These are phyloP conservation scores for Cystobasidiaceae sp. DNA, from an alignment of 1,284 basidiomycete genomes.

Conservation along the genomic window DNA sequence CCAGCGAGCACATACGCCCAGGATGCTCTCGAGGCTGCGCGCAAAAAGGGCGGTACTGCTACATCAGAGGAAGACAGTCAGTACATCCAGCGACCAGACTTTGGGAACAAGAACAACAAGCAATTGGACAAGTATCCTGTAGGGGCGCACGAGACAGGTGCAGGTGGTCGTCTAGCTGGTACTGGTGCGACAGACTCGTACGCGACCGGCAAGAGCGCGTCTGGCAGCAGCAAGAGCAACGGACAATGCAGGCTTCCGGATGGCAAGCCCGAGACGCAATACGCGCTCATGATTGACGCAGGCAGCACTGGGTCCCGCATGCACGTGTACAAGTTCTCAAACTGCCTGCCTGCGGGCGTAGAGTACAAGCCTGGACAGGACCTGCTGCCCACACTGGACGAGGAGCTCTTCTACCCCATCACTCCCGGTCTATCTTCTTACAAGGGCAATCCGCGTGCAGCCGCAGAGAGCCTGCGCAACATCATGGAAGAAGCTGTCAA, in stretches of 20 bases:
- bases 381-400: conserved; percentile 73
- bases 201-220: background rate
- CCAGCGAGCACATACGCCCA: conserved; percentile 10
- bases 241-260: conserved; percentile 10
- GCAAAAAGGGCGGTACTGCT: background rate
- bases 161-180: too few species aligned
- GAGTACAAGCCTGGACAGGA: too few species aligned
- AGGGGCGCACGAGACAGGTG: conserved; percentile 2
- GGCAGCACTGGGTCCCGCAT: conserved; percentile 95
- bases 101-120: background rate
- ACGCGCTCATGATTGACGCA: conserved; percentile 95
- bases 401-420: conserved; percentile 84
- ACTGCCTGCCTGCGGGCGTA: conserved; percentile 56
- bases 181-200: too few species aligned
- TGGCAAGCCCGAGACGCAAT: conserved; percentile 54
- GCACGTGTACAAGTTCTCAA: conserved; percentile 96
- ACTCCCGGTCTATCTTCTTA: conserved; percentile 76
- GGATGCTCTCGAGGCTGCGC: conserved; percentile 4
- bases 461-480: conserved; percentile 73
- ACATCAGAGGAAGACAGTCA: conserved; percentile 6
- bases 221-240: background rate
- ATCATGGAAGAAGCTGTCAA: conserved; percentile 73
- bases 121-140: background rate
- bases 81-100: conserved; percentile 4
- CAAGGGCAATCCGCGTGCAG: conserved; percentile 55